Evolutionary conservation across 2,329 filamentous ascomycete species (phyloP).

Genomic region (Arthrinium phaeospermum): DNA sequence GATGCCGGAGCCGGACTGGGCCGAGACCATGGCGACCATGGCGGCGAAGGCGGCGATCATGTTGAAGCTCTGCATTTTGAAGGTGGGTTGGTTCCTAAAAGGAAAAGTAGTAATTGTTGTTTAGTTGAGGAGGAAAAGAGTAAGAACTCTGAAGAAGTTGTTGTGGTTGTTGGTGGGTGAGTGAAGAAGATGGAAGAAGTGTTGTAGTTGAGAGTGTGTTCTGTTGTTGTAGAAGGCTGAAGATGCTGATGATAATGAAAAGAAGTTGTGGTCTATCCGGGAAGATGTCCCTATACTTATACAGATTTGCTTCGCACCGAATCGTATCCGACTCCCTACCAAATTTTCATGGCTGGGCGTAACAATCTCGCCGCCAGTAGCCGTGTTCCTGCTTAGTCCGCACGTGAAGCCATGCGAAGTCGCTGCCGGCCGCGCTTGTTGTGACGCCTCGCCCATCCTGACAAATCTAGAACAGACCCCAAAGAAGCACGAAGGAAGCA

Average conservation of each 20-base stretch:
- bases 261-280: background rate
- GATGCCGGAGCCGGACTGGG: background rate
- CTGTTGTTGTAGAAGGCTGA: constrained; percentile 2
- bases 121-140: background rate
- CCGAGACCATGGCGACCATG: constrained; percentile 1
- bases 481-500: background rate
- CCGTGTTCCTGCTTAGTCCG: background rate
- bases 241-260: constrained; percentile 6
- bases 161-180: background rate
- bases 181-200: background rate
- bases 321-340: background rate
- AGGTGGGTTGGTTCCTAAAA: constrained; percentile 4
- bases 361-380: background rate
- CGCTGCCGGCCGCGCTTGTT: background rate
- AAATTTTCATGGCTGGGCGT: background rate
- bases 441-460: constrained; percentile 1
- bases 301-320: background rate
- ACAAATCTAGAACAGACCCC: background rate
- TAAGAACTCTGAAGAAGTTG: background rate
- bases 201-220: background rate
- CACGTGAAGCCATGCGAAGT: background rate
- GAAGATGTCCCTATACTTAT: constrained; percentile 7
- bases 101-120: background rate
- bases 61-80: constrained; percentile 15
- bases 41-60: constrained; percentile 4